These are phyloP conservation scores for Apiotrichum siamense DNA, from an alignment of 1,284 basidiomycete species.

Conservation along the genomic window DNA sequence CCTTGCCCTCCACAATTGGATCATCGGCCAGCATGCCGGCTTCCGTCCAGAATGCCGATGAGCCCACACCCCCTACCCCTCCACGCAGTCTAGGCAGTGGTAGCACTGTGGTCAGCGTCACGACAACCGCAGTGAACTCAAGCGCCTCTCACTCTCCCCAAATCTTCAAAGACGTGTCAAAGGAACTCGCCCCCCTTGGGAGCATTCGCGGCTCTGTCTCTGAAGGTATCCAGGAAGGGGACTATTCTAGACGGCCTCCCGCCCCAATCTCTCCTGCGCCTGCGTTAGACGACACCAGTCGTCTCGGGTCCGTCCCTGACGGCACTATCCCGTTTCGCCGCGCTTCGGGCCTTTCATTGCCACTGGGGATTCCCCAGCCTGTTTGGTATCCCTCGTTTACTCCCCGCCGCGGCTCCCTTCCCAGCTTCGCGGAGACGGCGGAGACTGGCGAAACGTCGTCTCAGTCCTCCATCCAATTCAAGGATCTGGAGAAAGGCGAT, in stretches of 20 bases:
- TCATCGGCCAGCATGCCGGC: not conserved
- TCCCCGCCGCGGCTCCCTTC: not conserved
- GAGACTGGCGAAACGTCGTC: not conserved
- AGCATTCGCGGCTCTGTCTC: not conserved
- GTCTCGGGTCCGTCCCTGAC: not conserved
- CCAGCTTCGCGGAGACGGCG: not conserved
- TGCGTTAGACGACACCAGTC: not conserved
- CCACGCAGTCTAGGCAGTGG: not conserved
- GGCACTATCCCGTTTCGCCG: slow-evolving; percentile 1
- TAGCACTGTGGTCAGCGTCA: not conserved
- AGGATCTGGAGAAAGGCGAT: slow-evolving; percentile 12
- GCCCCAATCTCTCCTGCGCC: not conserved
- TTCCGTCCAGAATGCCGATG: not conserved
- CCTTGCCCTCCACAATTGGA: not conserved
- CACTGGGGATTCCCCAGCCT: not conserved
- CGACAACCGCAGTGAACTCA: not conserved
- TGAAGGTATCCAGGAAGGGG: no score
- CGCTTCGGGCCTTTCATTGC: not conserved
- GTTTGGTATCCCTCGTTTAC: not conserved
- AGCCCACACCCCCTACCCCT: not conserved
- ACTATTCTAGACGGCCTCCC: no score
- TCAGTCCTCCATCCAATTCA: not conserved
- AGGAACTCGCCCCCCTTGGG: not conserved
- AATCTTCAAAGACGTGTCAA: not conserved
- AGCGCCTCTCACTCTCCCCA: not conserved